Base-by-base conservation (phyloP, 2,329 filamentous ascomycete genomes). In the Colletotrichum incanum region DNA sequence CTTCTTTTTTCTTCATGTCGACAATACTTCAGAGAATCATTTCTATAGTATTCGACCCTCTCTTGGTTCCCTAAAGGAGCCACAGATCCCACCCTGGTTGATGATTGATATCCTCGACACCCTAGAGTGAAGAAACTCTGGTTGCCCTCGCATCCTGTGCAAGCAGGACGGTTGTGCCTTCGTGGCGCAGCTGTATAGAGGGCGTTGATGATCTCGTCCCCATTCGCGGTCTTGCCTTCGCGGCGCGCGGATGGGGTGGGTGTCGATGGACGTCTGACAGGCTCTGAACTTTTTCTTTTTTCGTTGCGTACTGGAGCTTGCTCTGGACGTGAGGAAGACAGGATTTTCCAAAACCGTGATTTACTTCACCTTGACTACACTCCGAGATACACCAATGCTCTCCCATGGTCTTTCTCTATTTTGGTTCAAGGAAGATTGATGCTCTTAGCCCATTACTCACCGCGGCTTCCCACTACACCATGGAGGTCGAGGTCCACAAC, bases 11-110 rank as follows among this genome's bases (percentile, higher is more conserved):
- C 69, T 47, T 72, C 66, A 72, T 72, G 70, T 72, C 70, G 70
- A 72, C 70, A 72, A 72, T 72, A 72, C 70, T 72, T 72, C 70
- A 72, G 84, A 94, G 93, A 95, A 96, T 96, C 94, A 94, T 94
- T 97, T 97, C 93, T 97, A 95, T 95, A 98, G 95, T 95, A 92
- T 89, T 94, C 91, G 91, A 95, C 93, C 89, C 88, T 89, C 91
- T 94, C 93, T 96, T 93, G 94, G 91, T 93, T 96, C 90, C 91
- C 91, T 89, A 95, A 90, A 93, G 89, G 89, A 97, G 95, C 93
- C 90, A 95, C 93, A 96, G 93, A 94, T 90, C 91, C 91, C 90
- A 96, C 92, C 93, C 94, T 94, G 94, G 93, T 93, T 94, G 94
- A 97, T 96, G 94, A 97, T 84, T 85, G 80, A 94, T 90, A 92